Base-by-base conservation (phyloP, 2,329 filamentous ascomycete species). In the Penicillium sp. region DNA sequence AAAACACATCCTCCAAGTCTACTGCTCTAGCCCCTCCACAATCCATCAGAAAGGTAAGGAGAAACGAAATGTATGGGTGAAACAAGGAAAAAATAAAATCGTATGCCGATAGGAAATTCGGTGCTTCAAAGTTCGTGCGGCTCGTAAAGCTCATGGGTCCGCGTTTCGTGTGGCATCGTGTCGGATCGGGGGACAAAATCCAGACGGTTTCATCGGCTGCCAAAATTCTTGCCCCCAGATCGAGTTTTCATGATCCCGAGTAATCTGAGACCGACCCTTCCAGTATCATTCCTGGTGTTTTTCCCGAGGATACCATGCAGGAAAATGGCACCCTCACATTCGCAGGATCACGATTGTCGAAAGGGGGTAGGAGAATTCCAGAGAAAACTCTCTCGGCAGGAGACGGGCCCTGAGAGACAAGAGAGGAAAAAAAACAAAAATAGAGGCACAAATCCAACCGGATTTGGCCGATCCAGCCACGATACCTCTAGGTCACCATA, bases 141-240 rank as follows among this genome's bases (percentile, higher is more conserved):
- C 65, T 70, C 70, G 60, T 73, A 65, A 70, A 61, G 61, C 63
- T 71, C 65, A 64, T 69, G 60, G 57, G 65, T 68, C 67, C 65
- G 65, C 68, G 54, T 68, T 65, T 65, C 65, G 61, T 71, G 60
- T 71, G 59, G 58, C 60, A 56, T 73, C 63, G 50, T 67, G 60
- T 64, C 55, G 47, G 57, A 63, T 66, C 58, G 56, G 51, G 61
- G 24, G 52, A 46, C 57, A 46, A 56, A 45, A 19, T 27, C 43
- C 29, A 26, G 31, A 51, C 51, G 42, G 14, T 47, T 52, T 42
- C 48, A 53, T 55, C 51, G 51, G 60, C 54, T 16, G 48, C 58
- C 53, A 19, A n/a, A 47, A 37, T 59, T 31, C 21, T 37, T 9
- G 21, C 56, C 48, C 24, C 37, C 49, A 44, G 27, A 24, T 42